Evolutionary conservation across 2,329 filamentous ascomycete genomes (phyloP).

Genomic region (Alternaria sp.): DNA sequence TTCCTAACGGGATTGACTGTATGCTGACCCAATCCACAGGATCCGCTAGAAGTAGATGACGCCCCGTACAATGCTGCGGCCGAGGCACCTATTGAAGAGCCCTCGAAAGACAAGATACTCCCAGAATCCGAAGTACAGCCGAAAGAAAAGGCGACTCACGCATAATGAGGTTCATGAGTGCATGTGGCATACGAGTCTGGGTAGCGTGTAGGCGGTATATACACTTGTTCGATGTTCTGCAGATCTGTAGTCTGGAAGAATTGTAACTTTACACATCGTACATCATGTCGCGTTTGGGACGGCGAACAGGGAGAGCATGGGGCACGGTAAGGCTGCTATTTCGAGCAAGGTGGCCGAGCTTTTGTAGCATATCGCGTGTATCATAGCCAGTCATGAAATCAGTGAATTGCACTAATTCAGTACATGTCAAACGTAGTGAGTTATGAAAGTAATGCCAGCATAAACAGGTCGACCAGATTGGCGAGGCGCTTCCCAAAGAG

Average conservation of each 20-base stretch:
- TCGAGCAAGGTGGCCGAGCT: background rate
- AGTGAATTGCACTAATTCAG: constrained; percentile 17
- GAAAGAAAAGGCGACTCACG: constrained; percentile 25
- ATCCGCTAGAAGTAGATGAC: constrained; percentile 30
- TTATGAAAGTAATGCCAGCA: constrained; percentile 22
- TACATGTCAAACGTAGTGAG: constrained; percentile 13
- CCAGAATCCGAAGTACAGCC: constrained; percentile 11
- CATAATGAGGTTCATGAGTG: constrained; percentile 10
- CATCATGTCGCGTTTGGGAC: background rate
- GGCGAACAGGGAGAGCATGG: background rate
- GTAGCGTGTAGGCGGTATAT: background rate
- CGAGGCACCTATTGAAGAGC: constrained; percentile 6
- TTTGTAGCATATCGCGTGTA: constrained; percentile 13
- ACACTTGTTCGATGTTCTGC: background rate
- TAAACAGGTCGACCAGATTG: constrained; percentile 21
- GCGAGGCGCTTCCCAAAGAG: constrained; percentile 38
- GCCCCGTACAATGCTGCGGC: constrained; percentile 8
- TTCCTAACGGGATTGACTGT: too few species aligned
- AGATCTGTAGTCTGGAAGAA: background rate
- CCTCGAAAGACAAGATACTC: constrained; percentile 7
- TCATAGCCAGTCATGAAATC: constrained; percentile 11
- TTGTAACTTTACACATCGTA: background rate
- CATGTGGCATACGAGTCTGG: background rate
- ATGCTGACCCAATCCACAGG: constrained; percentile 24
- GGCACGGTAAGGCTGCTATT: background rate